phyloP scores from a whole-genome alignment of 306 rosid species.

The Sicyos edulis region DNA sequence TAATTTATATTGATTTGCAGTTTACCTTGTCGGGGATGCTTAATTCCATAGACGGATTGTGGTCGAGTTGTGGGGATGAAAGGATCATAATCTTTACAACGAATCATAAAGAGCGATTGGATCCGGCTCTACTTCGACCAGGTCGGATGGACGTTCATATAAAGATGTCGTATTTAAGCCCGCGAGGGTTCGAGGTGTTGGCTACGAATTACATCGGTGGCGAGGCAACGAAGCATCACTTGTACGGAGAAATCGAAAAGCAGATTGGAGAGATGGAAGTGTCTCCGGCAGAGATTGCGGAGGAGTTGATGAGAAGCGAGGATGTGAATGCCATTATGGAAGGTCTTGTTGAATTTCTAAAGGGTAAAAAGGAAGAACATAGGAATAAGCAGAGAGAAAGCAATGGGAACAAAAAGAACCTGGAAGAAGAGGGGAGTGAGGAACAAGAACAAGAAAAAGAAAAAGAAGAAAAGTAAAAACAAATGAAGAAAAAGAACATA shows the following conservation, averaged over 20 bases:
- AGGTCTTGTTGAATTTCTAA: too few species aligned
- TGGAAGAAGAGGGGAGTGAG: too few species aligned
- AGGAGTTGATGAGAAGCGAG: too few species aligned
- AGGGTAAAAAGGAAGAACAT: too few species aligned
- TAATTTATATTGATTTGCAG: too few species aligned
- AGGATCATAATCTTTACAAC: constrained; percentile 54
- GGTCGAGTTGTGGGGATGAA: constrained; percentile 62
- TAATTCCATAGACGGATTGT: constrained; percentile 36
- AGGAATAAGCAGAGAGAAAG: too few species aligned
- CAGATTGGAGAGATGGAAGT: constrained; percentile 31
- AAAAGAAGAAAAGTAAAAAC: too few species aligned
- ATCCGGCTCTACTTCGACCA: constrained; percentile 44
- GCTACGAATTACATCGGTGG: constrained; percentile 45
- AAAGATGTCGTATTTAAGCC: constrained; percentile 41
- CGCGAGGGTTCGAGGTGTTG: constrained; percentile 31
- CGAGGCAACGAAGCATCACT: too few species aligned
- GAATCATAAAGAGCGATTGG: constrained; percentile 44
- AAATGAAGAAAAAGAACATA: too few species aligned
- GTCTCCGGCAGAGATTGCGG: constrained; percentile 50
- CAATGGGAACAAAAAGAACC: too few species aligned
- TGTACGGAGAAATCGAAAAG: constrained; percentile 26
- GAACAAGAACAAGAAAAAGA: too few species aligned
- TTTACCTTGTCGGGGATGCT: constrained; percentile 10
- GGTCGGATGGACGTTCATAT: constrained; percentile 68
- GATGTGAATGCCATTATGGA: too few species aligned